These are phyloP conservation scores for Serendipita sp. DNA, from an alignment of 1,284 basidiomycete genomes.

Conservation along the genomic window DNA sequence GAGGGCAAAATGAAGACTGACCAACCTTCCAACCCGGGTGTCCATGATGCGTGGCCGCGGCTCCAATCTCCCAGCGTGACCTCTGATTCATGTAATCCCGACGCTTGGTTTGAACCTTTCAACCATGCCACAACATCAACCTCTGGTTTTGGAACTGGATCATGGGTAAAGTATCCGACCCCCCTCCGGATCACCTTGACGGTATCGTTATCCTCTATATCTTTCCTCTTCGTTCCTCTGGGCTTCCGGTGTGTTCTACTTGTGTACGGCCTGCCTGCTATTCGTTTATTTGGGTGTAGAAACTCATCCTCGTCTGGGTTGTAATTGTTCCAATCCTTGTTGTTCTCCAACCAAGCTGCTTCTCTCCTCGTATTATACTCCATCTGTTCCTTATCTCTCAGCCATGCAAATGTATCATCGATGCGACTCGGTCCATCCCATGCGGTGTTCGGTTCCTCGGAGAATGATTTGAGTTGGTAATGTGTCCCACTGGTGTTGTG, in stretches of 20 bases:
- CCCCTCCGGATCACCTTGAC: neutral
- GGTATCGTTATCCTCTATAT: neutral
- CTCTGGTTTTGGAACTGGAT: neutral
- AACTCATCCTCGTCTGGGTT: slow-evolving; percentile 6
- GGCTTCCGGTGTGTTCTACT: neutral
- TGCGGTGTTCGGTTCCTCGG: neutral
- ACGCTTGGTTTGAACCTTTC: neutral
- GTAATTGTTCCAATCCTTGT: slow-evolving; percentile 3
- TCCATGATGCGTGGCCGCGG: neutral
- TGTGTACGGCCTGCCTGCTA: neutral
- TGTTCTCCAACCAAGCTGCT: neutral
- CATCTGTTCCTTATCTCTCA: neutral
- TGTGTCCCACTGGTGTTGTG: neutral
- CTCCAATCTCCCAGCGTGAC: neutral
- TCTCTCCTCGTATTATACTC: neutral
- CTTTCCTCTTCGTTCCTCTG: neutral
- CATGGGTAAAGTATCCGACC: neutral
- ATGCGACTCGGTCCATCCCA: neutral
- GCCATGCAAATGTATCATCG: neutral
- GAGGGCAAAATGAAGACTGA: neutral
- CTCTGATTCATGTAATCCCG: neutral
- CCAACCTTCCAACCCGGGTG: neutral
- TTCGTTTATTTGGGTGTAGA: neutral
- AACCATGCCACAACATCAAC: neutral
- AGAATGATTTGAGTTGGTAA: neutral